Base-by-base conservation (phyloP, 1,284 basidiomycete species). In the Retiboletus flavoniger region DNA sequence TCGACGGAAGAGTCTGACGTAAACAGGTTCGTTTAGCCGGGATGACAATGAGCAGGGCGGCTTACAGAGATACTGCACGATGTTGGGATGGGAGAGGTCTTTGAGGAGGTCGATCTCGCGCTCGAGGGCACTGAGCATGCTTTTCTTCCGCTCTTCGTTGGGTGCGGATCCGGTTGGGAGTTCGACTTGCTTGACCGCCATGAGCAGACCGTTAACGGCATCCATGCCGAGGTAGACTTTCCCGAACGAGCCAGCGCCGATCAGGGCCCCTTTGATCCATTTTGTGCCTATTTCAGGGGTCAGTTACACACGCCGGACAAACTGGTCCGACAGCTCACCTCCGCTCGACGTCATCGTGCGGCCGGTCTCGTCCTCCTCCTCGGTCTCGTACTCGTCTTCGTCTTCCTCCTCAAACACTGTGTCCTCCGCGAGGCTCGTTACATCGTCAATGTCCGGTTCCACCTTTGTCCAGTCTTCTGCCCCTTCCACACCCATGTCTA, bases 181-280 rank as follows among this genome's bases (percentile, higher is more conserved):
- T 66, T 98, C 93, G 46, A 99, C 97, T 79, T 99, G 96, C 76
- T 99, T 99, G 60, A 99, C 97, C 26, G 97, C 97, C 97, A 99
- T 99, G 56, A 99, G 79, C 11, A 95, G 79, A 29, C 97, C 97
- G 46, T 84, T 93, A 35, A 89, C 83, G 1, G 95, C 93, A 72
- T 98, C 95, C 95, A 99, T 98, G 34, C 95, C 97, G 14, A 99
- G 85, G 73, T 93, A 97, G 28, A 97, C 95, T 62, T 92, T 91
- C 36, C 95, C 95, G 67, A 97, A 98, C 0, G 95, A 95, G 4
- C 97, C 97, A 21, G 93, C 91, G 53, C 97, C 97, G 63, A 99
- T 98, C 58, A 99, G 82, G 3, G 96, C 96, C 48, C 97, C 97
- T 65, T 97, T 98, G 76, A 98, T 95, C 97, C 97, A 99, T 73